phyloP scores from a whole-genome alignment of 2,329 filamentous ascomycete genomes.

The Trichophyton equinum region DNA sequence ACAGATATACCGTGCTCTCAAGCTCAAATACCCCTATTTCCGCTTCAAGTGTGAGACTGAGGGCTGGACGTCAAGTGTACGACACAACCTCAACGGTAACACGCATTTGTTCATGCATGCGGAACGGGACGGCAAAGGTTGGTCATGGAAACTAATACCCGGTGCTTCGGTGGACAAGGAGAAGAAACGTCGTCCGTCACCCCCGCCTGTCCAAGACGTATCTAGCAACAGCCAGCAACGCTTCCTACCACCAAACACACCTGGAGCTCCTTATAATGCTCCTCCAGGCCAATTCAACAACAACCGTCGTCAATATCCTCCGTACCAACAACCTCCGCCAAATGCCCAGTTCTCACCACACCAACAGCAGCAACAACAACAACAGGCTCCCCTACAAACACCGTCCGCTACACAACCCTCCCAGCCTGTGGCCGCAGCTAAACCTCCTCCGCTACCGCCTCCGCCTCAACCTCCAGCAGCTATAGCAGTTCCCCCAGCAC shows the following conservation, averaged over 20 bases:
- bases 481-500: background rate
- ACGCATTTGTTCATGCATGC: constrained; percentile 47
- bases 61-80: constrained; percentile 55
- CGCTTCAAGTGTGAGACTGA: constrained; percentile 51
- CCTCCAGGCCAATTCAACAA: constrained; percentile 18
- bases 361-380: constrained; percentile 17
- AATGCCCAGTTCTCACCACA: constrained; percentile 7
- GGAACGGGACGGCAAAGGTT: constrained; percentile 50
- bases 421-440: background rate
- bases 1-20: constrained; percentile 53
- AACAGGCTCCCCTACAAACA: background rate
- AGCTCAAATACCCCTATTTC: constrained; percentile 50
- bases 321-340: constrained; percentile 13
- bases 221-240: constrained; percentile 24
- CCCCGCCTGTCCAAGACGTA: constrained; percentile 26
- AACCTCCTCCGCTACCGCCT: constrained; percentile 8
- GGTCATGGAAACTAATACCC: constrained; percentile 49
- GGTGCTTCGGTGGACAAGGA: constrained; percentile 49
- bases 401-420: background rate
- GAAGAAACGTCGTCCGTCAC: constrained; percentile 38
- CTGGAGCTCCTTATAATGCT: constrained; percentile 22
- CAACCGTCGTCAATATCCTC: constrained; percentile 14
- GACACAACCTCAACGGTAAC: constrained; percentile 50
- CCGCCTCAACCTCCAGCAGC: background rate
- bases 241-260: constrained; percentile 28